Evolutionary conservation across 805 yeast genomes (phyloP).

Genomic region (Zygosaccharomyces pseudorouxii): DNA sequence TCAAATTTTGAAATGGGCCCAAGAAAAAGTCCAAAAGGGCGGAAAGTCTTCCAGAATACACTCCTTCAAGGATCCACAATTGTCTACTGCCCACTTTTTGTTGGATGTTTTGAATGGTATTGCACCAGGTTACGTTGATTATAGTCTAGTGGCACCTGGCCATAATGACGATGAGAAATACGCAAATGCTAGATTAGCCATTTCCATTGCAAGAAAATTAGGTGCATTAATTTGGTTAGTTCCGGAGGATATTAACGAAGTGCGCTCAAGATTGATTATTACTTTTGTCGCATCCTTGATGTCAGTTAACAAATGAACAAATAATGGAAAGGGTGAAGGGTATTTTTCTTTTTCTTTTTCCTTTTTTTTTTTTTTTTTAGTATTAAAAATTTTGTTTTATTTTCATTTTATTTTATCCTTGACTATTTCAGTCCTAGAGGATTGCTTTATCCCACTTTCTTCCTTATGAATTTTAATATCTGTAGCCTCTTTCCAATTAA

Average conservation of each 20-base stretch:
- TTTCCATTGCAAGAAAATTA: constrained; percentile 94
- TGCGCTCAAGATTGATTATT: constrained; percentile 85
- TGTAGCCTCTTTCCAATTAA: background rate
- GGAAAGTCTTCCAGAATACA: constrained; percentile 71
- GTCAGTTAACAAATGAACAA: constrained; percentile 47
- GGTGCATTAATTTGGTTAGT: constrained; percentile 98
- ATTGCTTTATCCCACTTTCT: background rate
- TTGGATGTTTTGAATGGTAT: constrained; percentile 88
- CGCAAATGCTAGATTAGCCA: constrained; percentile 94
- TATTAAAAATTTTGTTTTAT: too few relatives aligned
- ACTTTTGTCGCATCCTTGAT: constrained; percentile 95
- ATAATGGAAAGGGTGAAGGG: background rate
- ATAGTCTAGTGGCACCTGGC: constrained; percentile 81
- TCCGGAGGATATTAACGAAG: constrained; percentile 99
- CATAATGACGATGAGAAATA: constrained; percentile 77
- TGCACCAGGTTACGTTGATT: constrained; percentile 97
- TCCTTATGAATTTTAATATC: background rate
- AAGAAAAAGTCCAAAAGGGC: constrained; percentile 76
- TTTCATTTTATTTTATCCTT: too few relatives aligned
- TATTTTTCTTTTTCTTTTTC: background rate
- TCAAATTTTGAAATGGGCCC: constrained; percentile 93
- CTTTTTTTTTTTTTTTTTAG: background rate
- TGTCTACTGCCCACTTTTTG: constrained; percentile 74
- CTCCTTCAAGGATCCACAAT: constrained; percentile 76
- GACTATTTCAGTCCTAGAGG: too few relatives aligned